Conservation (phyloP, 371 early-diverging fungal genomes). For the Apophysomyces trapeziformis region DNA sequence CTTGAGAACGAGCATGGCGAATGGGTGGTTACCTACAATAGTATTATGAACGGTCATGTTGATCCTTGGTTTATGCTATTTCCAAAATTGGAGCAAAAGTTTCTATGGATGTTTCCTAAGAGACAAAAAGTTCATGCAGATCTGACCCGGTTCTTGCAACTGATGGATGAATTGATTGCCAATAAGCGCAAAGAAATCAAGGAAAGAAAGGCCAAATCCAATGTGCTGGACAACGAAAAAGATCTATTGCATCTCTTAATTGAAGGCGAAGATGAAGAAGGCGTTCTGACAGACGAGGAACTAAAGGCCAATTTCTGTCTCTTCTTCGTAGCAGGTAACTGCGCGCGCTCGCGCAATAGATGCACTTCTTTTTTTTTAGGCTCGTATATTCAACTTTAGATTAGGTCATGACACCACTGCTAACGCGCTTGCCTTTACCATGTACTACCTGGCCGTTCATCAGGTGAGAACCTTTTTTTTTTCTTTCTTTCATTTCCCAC, state of each 20-base stretch:
- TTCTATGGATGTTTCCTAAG: slow-evolving; percentile 31
- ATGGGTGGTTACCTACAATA: slow-evolving; percentile 24
- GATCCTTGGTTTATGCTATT: slow-evolving; percentile 47
- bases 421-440: slow-evolving; percentile 22
- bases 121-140: slow-evolving; percentile 36
- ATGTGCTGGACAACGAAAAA: slow-evolving; percentile 31
- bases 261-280: slow-evolving; percentile 25
- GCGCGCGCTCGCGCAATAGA: neutral
- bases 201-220: slow-evolving; percentile 12
- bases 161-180: slow-evolving; percentile 46
- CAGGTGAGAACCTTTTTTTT: slow-evolving; percentile 24
- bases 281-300: slow-evolving; percentile 34
- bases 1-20: slow-evolving; percentile 10
- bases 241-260: slow-evolving; percentile 55
- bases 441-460: slow-evolving; percentile 29
- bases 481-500: neutral
- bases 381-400: neutral
- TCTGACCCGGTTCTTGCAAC: slow-evolving; percentile 27
- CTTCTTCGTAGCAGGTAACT: slow-evolving; percentile 45
- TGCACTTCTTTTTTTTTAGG: neutral
- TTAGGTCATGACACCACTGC: slow-evolving; percentile 28
- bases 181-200: slow-evolving; percentile 30
- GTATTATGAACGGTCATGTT: slow-evolving; percentile 16
- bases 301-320: slow-evolving; percentile 27
- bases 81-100: slow-evolving; percentile 44